Evolutionary conservation across 1,284 basidiomycete genomes (phyloP).

Genomic region (Cutaneotrichosporon sp.): DNA sequence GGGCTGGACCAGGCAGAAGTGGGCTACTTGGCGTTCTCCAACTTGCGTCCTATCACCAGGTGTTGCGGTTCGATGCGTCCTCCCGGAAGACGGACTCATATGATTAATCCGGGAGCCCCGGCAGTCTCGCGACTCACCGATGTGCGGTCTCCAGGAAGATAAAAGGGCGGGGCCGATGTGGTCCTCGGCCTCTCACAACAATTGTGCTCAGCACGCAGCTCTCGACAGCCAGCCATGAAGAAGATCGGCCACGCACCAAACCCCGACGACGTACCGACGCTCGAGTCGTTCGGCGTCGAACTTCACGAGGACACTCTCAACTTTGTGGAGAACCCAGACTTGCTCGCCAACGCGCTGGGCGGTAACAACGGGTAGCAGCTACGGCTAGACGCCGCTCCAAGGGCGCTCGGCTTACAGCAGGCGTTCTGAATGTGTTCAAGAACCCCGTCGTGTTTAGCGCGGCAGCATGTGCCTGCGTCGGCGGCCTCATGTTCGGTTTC

Average conservation of each 20-base stretch:
- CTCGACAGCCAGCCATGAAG: conserved; percentile 1
- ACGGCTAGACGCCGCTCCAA: too few relatives aligned
- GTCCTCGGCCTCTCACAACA: too few relatives aligned
- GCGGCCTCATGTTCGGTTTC: conserved; percentile 25
- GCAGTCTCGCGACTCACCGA: too few relatives aligned
- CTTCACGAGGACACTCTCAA: conserved; percentile 2
- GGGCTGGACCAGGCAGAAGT: too few relatives aligned
- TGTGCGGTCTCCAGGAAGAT: too few relatives aligned
- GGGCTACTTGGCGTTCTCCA: too few relatives aligned
- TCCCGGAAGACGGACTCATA: too few relatives aligned
- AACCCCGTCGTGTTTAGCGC: conserved; percentile 16
- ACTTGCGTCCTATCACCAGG: too few relatives aligned
- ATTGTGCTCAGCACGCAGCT: too few relatives aligned
- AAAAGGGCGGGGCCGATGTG: too few relatives aligned
- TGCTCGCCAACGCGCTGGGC: conserved; percentile 7
- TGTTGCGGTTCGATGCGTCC: too few relatives aligned
- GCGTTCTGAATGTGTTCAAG: conserved; percentile 18
- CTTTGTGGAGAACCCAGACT: conserved; percentile 3
- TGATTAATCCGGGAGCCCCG: too few relatives aligned
- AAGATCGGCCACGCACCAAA: conserved; percentile 2
- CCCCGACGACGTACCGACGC: conserved; percentile 6
- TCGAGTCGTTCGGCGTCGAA: conserved; percentile 2
- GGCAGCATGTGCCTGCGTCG: conserved; percentile 21
- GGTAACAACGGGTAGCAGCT: conserved; percentile 2
- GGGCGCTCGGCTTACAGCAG: conserved; percentile 4